These are phyloP conservation scores for Glycine soja DNA, from an alignment of 306 rosid species.

Conservation along the genomic window DNA sequence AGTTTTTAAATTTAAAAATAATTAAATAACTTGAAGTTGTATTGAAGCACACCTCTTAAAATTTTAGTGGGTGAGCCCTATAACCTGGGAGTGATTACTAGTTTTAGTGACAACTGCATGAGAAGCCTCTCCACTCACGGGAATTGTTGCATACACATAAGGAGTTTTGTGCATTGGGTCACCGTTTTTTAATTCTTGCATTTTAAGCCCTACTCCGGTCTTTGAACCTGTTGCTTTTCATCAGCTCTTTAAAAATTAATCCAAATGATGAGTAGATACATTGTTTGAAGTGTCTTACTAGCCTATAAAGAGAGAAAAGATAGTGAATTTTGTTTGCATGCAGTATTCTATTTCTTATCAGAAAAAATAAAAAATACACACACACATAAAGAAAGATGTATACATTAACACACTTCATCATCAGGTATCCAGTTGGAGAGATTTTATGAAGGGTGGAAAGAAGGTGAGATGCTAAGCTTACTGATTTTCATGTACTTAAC, in stretches of 20 bases:
- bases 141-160: no score
- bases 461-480: constrained; percentile 67
- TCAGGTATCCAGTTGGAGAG: constrained; percentile 99
- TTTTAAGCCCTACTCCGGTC: neutral
- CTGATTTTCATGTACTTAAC: neutral
- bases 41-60: no score
- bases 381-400: neutral
- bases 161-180: no score
- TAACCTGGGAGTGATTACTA: no score
- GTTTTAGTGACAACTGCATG: no score
- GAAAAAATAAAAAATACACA: neutral
- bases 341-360: neutral
- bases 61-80: no score
- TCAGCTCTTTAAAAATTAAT: neutral
- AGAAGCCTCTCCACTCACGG: no score
- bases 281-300: neutral
- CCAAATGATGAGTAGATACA: no score
- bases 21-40: no score
- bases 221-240: constrained; percentile 2
- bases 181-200: neutral
- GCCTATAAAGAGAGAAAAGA: neutral
- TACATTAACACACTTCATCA: constrained; percentile 29
- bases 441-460: constrained; percentile 97
- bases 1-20: no score
- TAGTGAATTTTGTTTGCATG: constrained; percentile 15